These are phyloP conservation scores for Ogataea hybrid DNA, from an alignment of 1,139 yeast species.

Conservation along the genomic window DNA sequence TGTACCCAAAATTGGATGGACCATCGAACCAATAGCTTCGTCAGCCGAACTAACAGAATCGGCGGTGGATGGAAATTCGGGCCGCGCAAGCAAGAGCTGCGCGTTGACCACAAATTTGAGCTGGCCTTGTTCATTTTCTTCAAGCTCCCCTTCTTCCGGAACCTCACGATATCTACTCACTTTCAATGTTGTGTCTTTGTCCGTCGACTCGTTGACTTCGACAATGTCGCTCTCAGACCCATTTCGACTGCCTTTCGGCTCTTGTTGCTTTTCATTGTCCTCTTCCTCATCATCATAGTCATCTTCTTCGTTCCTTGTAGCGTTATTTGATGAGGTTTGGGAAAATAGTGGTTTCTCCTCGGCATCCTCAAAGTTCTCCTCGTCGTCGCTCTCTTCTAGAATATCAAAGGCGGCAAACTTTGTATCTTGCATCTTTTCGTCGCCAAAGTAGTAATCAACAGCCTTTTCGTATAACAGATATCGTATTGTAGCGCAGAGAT, in stretches of 20 bases:
- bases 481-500: constrained; percentile 61
- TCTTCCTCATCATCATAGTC: constrained; percentile 27
- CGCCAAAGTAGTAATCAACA: constrained; percentile 44
- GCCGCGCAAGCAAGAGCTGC: constrained; percentile 21
- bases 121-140: background rate
- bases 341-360: constrained; percentile 19
- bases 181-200: background rate
- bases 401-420: constrained; percentile 38
- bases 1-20: constrained; percentile 34
- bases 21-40: constrained; percentile 32
- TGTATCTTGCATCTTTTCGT: constrained; percentile 36
- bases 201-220: no score
- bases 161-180: background rate
- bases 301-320: constrained; percentile 30
- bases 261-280: background rate
- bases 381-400: constrained; percentile 26
- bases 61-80: constrained; percentile 27
- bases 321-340: background rate
- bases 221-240: no score
- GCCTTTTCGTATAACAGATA: constrained; percentile 76
- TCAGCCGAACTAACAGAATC: constrained; percentile 27
- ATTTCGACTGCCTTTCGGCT: no score
- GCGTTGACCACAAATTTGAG: background rate
- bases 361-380: constrained; percentile 31
- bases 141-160: constrained; percentile 1